phyloP scores from a whole-genome alignment of 176 grass and related monocot genomes.

The Oryza glaberrima region DNA sequence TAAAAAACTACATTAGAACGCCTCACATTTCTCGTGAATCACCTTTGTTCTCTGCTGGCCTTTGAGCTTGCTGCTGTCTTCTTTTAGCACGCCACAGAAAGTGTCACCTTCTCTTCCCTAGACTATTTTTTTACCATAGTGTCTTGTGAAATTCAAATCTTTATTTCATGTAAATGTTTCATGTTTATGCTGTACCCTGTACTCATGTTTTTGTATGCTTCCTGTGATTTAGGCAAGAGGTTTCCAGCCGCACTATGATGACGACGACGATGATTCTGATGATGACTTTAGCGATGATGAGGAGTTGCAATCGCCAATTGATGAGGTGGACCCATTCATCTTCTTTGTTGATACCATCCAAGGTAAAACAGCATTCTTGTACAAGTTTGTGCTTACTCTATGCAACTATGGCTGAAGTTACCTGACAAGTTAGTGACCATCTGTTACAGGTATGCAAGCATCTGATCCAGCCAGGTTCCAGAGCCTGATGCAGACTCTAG shows the following conservation, averaged over 20 bases:
- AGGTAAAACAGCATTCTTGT: constrained; percentile 46
- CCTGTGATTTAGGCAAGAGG: constrained; percentile 69
- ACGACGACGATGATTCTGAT: constrained; percentile 67
- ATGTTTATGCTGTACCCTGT: background rate
- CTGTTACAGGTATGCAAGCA: constrained; percentile 61
- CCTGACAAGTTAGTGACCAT: constrained; percentile 10
- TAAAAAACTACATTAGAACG: too few relatives aligned
- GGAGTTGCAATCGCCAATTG: constrained; percentile 80
- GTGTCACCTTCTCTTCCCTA: too few relatives aligned
- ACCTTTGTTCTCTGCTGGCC: too few relatives aligned
- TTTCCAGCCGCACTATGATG: constrained; percentile 64
- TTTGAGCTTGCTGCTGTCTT: too few relatives aligned
- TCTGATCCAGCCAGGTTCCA: constrained; percentile 71
- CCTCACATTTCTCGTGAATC: too few relatives aligned
- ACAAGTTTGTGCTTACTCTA: background rate
- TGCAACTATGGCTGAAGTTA: background rate
- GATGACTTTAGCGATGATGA: constrained; percentile 75
- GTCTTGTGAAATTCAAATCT: background rate
- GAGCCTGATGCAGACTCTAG: constrained; percentile 70
- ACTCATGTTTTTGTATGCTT: background rate
- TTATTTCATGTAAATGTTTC: background rate
- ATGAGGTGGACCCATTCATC: constrained; percentile 90
- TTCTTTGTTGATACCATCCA: constrained; percentile 87
- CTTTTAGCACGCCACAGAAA: too few relatives aligned
- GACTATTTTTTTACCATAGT: too few relatives aligned